These are phyloP conservation scores for Bipolaris zeicola DNA, from an alignment of 2,329 filamentous ascomycete species.

Conservation along the genomic window DNA sequence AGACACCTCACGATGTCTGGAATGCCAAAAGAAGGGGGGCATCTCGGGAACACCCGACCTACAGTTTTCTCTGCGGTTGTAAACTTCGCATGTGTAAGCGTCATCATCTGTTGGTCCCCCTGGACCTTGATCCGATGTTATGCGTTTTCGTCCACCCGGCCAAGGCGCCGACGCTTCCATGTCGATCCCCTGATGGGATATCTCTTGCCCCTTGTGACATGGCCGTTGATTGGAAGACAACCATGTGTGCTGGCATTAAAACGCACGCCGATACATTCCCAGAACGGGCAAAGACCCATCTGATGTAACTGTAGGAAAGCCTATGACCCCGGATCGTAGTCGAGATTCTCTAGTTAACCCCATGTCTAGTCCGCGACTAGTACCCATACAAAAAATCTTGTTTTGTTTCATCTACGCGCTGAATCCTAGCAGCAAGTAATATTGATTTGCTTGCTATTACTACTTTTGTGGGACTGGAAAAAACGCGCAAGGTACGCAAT, in stretches of 20 bases:
- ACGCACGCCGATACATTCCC: constrained; percentile 4
- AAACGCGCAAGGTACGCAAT: constrained; percentile 2
- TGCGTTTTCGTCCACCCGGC: neutral
- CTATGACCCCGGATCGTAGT: neutral
- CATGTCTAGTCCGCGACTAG: constrained; percentile 7
- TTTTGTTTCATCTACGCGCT: constrained; percentile 14
- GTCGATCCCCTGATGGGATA: constrained; percentile 3
- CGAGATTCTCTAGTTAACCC: neutral
- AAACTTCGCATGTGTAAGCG: too few relatives aligned
- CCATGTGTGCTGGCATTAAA: neutral
- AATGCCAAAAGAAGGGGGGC: neutral
- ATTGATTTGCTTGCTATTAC: constrained; percentile 3
- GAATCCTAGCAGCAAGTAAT: neutral
- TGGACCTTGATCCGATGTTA: neutral
- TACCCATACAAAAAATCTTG: constrained; percentile 6
- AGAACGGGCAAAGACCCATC: neutral
- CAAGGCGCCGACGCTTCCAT: neutral
- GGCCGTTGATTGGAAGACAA: constrained; percentile 6
- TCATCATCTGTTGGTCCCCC: neutral
- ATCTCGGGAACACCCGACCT: too few relatives aligned
- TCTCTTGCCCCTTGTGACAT: neutral
- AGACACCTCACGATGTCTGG: constrained; percentile 18
- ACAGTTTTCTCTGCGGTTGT: too few relatives aligned
- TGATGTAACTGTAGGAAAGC: neutral
- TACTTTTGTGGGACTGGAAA: neutral